Base-by-base conservation (phyloP, 2,329 filamentous ascomycete genomes). In the Rhinocladiella similis region DNA sequence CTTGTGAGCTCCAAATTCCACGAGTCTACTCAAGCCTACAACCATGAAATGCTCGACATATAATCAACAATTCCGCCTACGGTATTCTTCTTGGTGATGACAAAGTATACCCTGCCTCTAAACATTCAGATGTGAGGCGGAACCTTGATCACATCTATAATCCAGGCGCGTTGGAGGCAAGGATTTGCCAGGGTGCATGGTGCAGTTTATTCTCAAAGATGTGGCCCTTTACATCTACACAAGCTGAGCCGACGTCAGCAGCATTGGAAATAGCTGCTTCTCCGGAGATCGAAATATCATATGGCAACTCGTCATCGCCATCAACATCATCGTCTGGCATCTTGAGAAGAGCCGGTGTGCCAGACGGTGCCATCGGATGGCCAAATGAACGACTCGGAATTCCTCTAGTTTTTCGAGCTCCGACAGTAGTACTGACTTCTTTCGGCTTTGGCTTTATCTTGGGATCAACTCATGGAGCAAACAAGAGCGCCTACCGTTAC, bases 401-500 rank as follows among this genome's bases (percentile, higher is more conserved):
- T 53, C 81, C 85, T 47, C 82, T 87, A 42, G 74, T 82, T 35
- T 69, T 82, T 16, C 87, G 90, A 57, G 79, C 94, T 36, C 80
- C 87, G 35, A 76, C 88, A 50, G 86, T 87, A 12, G 79, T 84
- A 2, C 60, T 81, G 10, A 75, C 85, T 22, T 85, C 87, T 5
- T 89, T 89, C 63, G 66, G 83, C 3, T 77, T 86, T n/a, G 90
- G 91, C 52, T 80, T 89, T 69, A 77, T 76, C 1, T 77, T 96
- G 12, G 92, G 91, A 22, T 77, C 86, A 16, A 80, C 84, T 5
- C 84, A 91, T 54, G 91, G 90, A 20, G 86, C 86, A 56, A 86
- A 86, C 68, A 85, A 83, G 69, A 84, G 90, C 1, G 87, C 89
- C 50, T 80, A 96, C 56, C 88, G 89, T 38, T 99, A 97, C 77